These are phyloP conservation scores for Debaryomycetaceae sp. DNA, from an alignment of 1,139 yeast genomes.

Conservation along the genomic window DNA sequence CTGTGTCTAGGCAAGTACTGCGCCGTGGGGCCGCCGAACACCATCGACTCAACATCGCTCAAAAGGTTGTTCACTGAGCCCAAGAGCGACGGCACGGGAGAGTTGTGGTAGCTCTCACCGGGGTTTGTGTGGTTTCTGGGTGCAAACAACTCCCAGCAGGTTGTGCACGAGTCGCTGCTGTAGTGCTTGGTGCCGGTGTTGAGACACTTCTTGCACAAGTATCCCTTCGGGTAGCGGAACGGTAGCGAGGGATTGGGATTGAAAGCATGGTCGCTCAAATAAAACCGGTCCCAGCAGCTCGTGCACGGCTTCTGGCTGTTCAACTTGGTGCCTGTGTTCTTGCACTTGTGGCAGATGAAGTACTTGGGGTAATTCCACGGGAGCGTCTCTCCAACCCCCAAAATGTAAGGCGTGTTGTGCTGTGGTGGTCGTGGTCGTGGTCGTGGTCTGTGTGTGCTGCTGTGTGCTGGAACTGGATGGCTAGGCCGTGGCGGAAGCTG, in stretches of 20 bases:
- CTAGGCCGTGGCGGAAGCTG: constrained; percentile 4
- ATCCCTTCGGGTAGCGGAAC: constrained; percentile 43
- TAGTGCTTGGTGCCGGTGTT: constrained; percentile 37
- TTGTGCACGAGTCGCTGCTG: constrained; percentile 28
- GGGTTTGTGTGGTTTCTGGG: constrained; percentile 26
- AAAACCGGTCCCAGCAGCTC: constrained; percentile 15
- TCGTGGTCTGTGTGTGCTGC: constrained; percentile 2
- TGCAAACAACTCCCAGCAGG: constrained; percentile 53
- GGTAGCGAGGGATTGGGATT: constrained; percentile 52
- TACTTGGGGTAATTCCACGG: neutral
- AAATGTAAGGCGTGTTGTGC: neutral
- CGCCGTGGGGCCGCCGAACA: neutral
- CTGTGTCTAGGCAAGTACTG: neutral
- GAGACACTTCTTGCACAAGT: constrained; percentile 36
- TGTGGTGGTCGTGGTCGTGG: constrained; percentile 12
- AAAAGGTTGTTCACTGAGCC: neutral
- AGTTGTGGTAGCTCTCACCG: neutral
- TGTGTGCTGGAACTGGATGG: neutral
- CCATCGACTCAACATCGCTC: neutral
- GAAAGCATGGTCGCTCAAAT: constrained; percentile 26
- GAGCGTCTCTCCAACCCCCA: neutral
- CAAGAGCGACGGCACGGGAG: neutral
- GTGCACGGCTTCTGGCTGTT: neutral
- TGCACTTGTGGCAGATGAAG: constrained; percentile 1
- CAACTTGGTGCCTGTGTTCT: neutral